Conservation (phyloP, 148 eudicot genomes). For the Cornus controversa region DNA sequence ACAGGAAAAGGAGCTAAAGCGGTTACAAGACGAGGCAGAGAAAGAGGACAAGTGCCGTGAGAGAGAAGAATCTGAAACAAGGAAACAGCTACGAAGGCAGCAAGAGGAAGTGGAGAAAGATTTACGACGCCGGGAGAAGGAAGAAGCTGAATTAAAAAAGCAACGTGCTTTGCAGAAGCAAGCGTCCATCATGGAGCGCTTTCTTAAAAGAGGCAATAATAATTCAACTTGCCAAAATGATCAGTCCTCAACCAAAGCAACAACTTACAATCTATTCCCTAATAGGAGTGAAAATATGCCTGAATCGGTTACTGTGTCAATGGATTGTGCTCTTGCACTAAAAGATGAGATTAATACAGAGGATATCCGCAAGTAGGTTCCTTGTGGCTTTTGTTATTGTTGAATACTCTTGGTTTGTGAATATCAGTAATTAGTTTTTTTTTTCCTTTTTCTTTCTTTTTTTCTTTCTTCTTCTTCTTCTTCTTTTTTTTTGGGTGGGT, state of each 20-base stretch:
- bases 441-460: too few relatives aligned
- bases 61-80: constrained; percentile 67
- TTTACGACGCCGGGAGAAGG: constrained; percentile 75
- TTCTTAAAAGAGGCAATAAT: constrained; percentile 61
- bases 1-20: constrained; percentile 82
- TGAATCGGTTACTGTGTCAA: constrained; percentile 45
- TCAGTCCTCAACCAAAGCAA: constrained; percentile 26
- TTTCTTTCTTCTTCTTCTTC: too few relatives aligned
- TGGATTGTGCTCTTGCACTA: constrained; percentile 65
- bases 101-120: constrained; percentile 87
- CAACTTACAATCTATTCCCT: constrained; percentile 20
- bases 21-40: constrained; percentile 80
- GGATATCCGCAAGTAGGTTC: constrained; percentile 59
- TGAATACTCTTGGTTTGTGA: background rate
- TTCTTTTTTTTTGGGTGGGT: too few relatives aligned
- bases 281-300: constrained; percentile 20
- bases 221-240: constrained; percentile 31
- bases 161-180: constrained; percentile 71
- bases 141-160: constrained; percentile 80
- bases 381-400: too few relatives aligned
- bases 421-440: background rate
- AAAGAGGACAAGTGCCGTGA: constrained; percentile 76
- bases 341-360: constrained; percentile 40
- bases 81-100: constrained; percentile 63
- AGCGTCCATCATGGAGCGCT: constrained; percentile 92